Evolutionary conservation across 1,284 basidiomycete genomes (phyloP).

Genomic region (Mrakiaceae sp.): DNA sequence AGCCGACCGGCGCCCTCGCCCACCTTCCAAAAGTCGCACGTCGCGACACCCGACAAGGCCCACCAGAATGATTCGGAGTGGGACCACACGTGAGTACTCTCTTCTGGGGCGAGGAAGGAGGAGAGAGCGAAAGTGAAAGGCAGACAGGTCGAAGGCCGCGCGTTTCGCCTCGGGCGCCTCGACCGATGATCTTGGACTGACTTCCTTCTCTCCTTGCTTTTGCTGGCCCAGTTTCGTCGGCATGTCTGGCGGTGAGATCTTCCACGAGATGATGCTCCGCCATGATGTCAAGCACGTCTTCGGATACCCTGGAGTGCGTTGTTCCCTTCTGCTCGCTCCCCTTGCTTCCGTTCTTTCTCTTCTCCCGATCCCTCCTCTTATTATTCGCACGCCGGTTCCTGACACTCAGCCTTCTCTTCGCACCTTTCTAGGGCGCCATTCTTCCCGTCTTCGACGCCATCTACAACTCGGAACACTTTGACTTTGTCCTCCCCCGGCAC

Average conservation of each 20-base stretch:
- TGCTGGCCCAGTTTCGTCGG: constrained; percentile 58
- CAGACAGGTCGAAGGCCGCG: no score
- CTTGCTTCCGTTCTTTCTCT: neutral
- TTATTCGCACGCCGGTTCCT: neutral
- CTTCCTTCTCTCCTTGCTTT: neutral
- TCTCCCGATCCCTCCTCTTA: neutral
- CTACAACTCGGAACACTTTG: constrained; percentile 88
- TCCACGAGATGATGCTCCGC: constrained; percentile 99
- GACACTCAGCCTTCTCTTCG: neutral
- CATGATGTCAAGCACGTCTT: constrained; percentile 95
- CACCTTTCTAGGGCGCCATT: constrained; percentile 56
- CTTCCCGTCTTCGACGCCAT: constrained; percentile 98
- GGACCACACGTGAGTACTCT: constrained; percentile 13
- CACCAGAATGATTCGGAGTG: constrained; percentile 6
- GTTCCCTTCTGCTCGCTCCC: neutral
- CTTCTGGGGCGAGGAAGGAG: neutral
- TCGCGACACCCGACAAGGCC: constrained; percentile 5
- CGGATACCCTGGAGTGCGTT: constrained; percentile 69
- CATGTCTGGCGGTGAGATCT: constrained; percentile 90
- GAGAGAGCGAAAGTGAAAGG: no score
- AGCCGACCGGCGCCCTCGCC: constrained; percentile 57
- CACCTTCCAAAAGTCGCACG: constrained; percentile 46
- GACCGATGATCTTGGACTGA: neutral
- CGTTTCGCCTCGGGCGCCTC: neutral
- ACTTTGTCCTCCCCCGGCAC: constrained; percentile 90